Evolutionary conservation across 2,329 filamentous ascomycete genomes (phyloP).

Genomic region (Metarhizium brunneum): DNA sequence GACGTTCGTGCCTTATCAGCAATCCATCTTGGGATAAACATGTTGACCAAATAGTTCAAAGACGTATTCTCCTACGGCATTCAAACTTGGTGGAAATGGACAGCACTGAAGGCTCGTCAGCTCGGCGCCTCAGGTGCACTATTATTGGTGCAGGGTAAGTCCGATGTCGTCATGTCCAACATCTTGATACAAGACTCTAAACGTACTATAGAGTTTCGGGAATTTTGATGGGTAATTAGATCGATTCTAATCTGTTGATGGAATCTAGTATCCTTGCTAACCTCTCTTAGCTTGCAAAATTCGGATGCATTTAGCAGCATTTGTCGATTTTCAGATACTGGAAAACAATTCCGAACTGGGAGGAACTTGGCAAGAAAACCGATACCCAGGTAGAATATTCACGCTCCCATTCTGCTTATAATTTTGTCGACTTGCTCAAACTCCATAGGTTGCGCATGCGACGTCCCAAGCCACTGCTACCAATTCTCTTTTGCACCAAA

Average conservation of each 20-base stretch:
- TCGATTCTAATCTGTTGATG: background rate
- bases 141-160: conserved; percentile 13
- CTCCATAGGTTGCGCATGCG: conserved; percentile 25
- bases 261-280: background rate
- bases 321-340: conserved; percentile 21
- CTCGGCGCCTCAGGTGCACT: conserved; percentile 8
- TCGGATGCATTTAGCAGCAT: conserved; percentile 8
- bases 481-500: conserved; percentile 33
- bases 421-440: conserved; percentile 1
- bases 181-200: background rate
- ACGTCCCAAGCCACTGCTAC: conserved; percentile 34
- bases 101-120: background rate
- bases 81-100: background rate
- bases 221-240: background rate
- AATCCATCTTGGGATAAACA: no score
- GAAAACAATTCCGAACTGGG: conserved; percentile 34
- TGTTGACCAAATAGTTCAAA: background rate
- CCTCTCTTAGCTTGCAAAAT: conserved; percentile 11
- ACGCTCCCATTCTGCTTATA: background rate
- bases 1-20: background rate
- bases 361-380: conserved; percentile 37
- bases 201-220: background rate
- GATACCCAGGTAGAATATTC: conserved; percentile 6
- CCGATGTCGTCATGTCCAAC: background rate
- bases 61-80: background rate